phyloP scores from a whole-genome alignment of 176 grass and related monocot species.

The Phyllostachys edulis region DNA sequence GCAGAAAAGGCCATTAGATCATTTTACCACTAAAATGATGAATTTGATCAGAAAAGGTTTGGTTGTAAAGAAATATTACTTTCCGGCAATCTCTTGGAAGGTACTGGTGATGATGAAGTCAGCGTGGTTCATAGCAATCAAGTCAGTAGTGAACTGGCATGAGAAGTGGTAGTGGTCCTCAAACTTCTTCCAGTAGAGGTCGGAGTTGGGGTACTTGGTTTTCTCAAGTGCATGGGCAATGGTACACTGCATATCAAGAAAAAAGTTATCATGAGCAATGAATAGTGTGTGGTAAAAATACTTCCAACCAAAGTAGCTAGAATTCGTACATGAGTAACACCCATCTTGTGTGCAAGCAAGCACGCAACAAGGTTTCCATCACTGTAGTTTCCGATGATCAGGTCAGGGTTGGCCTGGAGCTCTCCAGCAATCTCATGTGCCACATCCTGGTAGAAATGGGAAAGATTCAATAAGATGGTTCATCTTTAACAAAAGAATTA shows the following conservation, averaged over 20 bases:
- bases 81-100: slow-evolving; percentile 99
- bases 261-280: slow-evolving; percentile 28
- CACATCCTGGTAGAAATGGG: slow-evolving; percentile 63
- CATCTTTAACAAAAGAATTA: neutral
- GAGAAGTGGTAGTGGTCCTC: slow-evolving; percentile 99
- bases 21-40: neutral
- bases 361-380: slow-evolving; percentile 99
- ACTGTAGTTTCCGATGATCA: slow-evolving; percentile 98
- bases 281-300: neutral
- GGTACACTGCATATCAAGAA: slow-evolving; percentile 65
- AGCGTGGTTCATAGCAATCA: slow-evolving; percentile 98
- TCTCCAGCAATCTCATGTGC: slow-evolving; percentile 93
- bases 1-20: slow-evolving; percentile 15
- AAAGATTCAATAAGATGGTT: slow-evolving; percentile 1
- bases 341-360: slow-evolving; percentile 90
- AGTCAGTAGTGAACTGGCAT: slow-evolving; percentile 96
- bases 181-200: slow-evolving; percentile 99
- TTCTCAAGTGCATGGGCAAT: slow-evolving; percentile 99
- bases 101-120: slow-evolving; percentile 99
- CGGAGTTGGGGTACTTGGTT: slow-evolving; percentile 98
- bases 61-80: slow-evolving; percentile 28
- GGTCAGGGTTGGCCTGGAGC: slow-evolving; percentile 84
- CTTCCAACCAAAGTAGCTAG: neutral
- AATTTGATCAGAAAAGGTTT: slow-evolving; percentile 6
- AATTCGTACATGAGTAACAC: slow-evolving; percentile 74